A percentile compares a stretch with the other conserved stretches of the same genome.
Conservation (phyloP, 306 rosid genomes). For the Quercus bicolor region DNA sequence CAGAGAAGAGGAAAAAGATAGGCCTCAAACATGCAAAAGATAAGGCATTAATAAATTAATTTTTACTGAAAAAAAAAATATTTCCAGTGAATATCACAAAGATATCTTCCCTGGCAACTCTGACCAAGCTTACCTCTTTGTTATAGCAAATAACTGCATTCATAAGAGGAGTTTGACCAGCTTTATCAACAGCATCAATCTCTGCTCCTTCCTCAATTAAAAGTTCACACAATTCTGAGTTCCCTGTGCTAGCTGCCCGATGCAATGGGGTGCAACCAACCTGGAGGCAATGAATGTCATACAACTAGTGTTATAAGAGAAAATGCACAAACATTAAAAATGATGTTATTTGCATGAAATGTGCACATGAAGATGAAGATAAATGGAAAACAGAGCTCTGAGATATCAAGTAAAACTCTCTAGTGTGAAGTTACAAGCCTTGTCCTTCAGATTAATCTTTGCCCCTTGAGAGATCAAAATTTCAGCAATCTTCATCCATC, state of each 20-base stretch:
- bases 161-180: slow-evolving; percentile 88
- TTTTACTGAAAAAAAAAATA: not conserved
- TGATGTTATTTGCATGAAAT: not conserved
- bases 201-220: slow-evolving; percentile 98
- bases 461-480: slow-evolving; percentile 69
- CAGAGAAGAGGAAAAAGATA: not conserved
- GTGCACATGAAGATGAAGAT: slow-evolving; percentile 1
- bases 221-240: slow-evolving; percentile 74
- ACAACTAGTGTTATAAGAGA: not conserved
- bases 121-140: slow-evolving; percentile 56
- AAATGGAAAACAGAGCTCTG: slow-evolving; percentile 12
- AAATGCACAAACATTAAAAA: not conserved
- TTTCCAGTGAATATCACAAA: not conserved
- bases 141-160: slow-evolving; percentile 72
- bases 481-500: slow-evolving; percentile 75
- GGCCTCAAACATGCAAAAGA: not conserved
- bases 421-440: slow-evolving; percentile 46
- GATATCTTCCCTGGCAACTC: not conserved
- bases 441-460: slow-evolving; percentile 66
- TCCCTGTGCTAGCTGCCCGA: slow-evolving; percentile 89
- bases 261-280: slow-evolving; percentile 95
- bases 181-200: slow-evolving; percentile 67
- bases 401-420: slow-evolving; percentile 4
- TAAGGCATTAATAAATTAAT: not conserved
- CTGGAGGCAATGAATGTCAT: slow-evolving; percentile 29